Conservation (phyloP, 331 rosid species). For the Malus hybrid region DNA sequence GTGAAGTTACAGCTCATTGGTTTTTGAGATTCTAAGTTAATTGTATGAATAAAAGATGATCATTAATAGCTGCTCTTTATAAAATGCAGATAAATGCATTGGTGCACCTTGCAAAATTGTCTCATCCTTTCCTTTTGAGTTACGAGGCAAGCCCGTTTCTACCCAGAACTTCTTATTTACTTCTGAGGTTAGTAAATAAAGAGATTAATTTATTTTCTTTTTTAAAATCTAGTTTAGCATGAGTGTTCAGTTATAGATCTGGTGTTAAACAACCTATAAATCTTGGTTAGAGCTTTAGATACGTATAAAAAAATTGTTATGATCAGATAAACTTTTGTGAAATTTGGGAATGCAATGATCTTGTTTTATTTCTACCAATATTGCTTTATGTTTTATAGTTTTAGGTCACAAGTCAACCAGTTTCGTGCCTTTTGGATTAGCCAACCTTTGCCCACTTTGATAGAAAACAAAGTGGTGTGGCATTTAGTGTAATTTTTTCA, state of each 20-base stretch:
- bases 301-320: no score
- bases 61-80: neutral
- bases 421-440: neutral
- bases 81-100: slow-evolving; percentile 4
- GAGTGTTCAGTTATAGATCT: neutral
- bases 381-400: neutral
- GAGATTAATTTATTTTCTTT: neutral
- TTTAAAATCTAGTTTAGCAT: neutral
- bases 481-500: neutral
- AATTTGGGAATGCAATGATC: neutral
- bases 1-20: neutral
- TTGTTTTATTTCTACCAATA: no score
- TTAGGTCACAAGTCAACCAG: neutral
- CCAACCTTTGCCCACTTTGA: neutral
- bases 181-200: slow-evolving; percentile 27
- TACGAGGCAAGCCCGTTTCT: slow-evolving; percentile 27
- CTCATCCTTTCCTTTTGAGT: slow-evolving; percentile 26
- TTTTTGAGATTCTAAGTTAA: neutral
- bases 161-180: slow-evolving; percentile 27
- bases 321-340: no score
- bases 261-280: no score
- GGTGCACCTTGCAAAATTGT: slow-evolving; percentile 32
- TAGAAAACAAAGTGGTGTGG: neutral
- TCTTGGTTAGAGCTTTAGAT: no score
- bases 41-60: neutral